A percentile compares a stretch with the other conserved stretches of the same genome.
Evolutionary conservation across 2,329 filamentous ascomycete genomes (phyloP).

Genomic region (Neonectria faginata): DNA sequence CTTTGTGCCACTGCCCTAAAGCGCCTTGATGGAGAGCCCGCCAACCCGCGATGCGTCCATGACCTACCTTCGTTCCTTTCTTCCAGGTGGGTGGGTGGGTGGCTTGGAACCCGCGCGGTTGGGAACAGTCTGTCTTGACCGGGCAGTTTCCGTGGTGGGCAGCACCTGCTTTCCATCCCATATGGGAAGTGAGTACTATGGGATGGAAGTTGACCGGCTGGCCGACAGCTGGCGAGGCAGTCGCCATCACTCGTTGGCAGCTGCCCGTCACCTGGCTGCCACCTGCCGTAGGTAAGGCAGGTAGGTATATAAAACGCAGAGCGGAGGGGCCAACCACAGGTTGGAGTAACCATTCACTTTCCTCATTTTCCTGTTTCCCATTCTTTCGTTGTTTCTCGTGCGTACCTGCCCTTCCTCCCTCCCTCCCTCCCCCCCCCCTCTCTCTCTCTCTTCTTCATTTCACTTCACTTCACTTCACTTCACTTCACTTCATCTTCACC

Average conservation of each 20-base stretch:
- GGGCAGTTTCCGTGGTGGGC: background rate
- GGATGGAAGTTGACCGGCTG: background rate
- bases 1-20: constrained; percentile 16
- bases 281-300: constrained; percentile 16
- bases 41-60: background rate
- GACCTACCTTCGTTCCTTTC: background rate
- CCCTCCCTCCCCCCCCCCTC: constrained; percentile 6
- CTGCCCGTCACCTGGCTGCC: constrained; percentile 12
- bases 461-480: background rate
- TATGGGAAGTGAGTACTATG: background rate
- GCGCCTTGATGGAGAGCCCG: background rate
- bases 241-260: constrained; percentile 16
- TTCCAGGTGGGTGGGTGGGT: background rate
- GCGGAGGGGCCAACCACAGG: constrained; percentile 26
- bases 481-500: background rate
- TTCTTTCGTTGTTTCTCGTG: constrained; percentile 8
- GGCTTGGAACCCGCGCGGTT: constrained; percentile 3
- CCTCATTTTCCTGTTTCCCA: constrained; percentile 15
- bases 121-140: background rate
- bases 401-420: background rate
- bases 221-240: constrained; percentile 5
- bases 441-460: background rate
- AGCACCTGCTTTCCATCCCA: background rate
- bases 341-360: constrained; percentile 30
- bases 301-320: constrained; percentile 27